Evolutionary conservation across 495 filamentous ascomycete genomes (phyloP).

Genomic region (Aspergillus nidulans): DNA sequence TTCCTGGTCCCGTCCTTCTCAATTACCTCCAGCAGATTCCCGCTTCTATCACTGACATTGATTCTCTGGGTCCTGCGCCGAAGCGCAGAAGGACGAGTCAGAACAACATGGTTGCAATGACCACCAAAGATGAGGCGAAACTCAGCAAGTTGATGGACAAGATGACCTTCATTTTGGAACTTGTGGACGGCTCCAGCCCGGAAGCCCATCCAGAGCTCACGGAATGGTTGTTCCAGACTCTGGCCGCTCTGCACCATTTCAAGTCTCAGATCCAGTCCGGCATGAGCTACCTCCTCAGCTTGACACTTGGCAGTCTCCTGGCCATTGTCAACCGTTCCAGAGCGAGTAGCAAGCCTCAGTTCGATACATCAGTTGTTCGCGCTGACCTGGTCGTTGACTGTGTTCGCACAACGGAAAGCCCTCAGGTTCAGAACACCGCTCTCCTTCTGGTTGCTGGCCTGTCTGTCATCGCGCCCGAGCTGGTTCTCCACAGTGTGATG

Average conservation of each 20-base stretch:
- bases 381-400: slow-evolving; percentile 88
- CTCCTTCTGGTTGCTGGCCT: slow-evolving; percentile 82
- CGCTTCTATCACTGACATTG: slow-evolving; percentile 54
- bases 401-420: slow-evolving; percentile 79
- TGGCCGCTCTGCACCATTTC: slow-evolving; percentile 80
- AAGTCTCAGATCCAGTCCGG: slow-evolving; percentile 67
- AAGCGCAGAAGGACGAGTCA: slow-evolving; percentile 76
- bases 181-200: slow-evolving; percentile 73
- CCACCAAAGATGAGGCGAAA: slow-evolving; percentile 46
- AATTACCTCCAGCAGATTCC: slow-evolving; percentile 67
- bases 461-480: slow-evolving; percentile 77
- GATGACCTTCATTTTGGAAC: slow-evolving; percentile 81
- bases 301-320: slow-evolving; percentile 70
- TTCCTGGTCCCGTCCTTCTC: slow-evolving; percentile 66
- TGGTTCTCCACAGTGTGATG: slow-evolving; percentile 95
- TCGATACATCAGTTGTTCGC: slow-evolving; percentile 70
- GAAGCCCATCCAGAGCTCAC: slow-evolving; percentile 69
- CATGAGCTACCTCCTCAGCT: slow-evolving; percentile 77
- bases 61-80: slow-evolving; percentile 57
- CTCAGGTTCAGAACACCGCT: slow-evolving; percentile 86
- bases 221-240: slow-evolving; percentile 69
- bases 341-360: slow-evolving; percentile 52
- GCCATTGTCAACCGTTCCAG: slow-evolving; percentile 73
- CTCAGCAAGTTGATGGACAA: slow-evolving; percentile 61
- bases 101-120: slow-evolving; percentile 48